Base-by-base conservation (phyloP, 768 basidiomycete genomes). In the Sistotremastrum niveocremeum region DNA sequence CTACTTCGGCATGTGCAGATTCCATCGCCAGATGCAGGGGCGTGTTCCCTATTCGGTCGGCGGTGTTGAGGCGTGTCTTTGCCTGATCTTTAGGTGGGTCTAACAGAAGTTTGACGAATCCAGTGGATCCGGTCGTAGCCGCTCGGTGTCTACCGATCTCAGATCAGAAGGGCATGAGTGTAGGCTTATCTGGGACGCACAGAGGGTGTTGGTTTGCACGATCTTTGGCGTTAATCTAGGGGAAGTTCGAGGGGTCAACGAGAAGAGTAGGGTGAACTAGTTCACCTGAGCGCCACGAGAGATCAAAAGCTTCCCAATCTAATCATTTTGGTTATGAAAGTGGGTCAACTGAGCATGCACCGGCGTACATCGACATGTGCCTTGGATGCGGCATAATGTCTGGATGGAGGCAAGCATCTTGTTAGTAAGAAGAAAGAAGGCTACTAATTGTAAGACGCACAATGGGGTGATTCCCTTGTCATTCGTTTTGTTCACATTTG, bases 11-110 rank as follows among this genome's bases (percentile, higher is more conserved):
- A 58, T 97, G 86, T 11, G 82, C 94, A 45, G 86, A 90, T 56
- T 99, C 94, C 82, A 99, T 84, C 11, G 94, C 93, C 33, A 99
- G 76, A 70, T 99, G 95, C 35, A 99, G 67, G 2, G 95, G 90
- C 2, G 95, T 97, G 58, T 97, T 95, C 43, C 94, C 83, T 41
- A 84, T 67, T 44, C 84, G 76, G 69, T 89, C 88, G 43, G 71
- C 75, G 30, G 85, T 85, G 57, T 98, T 98, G 46, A 98, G 68
- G 42, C 89, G 77, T 38, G 82, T 76, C 59, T 94, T 90, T 44
- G 70, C 66, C 48, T 73, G 69, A 7, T 77, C 79, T 55, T 74
- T 76, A n/a, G 86, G 84, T 4, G 88, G 83, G 50, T 84, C 75
- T 44, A 98, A 61, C n/a, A 99, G 72, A 38, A 99, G 68, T 31